Percentiles rank a stretch among this genome's conserved stretches.
phyloP scores from a whole-genome alignment of 2,329 filamentous ascomycete genomes.

The Ophiostoma pallidulum region DNA sequence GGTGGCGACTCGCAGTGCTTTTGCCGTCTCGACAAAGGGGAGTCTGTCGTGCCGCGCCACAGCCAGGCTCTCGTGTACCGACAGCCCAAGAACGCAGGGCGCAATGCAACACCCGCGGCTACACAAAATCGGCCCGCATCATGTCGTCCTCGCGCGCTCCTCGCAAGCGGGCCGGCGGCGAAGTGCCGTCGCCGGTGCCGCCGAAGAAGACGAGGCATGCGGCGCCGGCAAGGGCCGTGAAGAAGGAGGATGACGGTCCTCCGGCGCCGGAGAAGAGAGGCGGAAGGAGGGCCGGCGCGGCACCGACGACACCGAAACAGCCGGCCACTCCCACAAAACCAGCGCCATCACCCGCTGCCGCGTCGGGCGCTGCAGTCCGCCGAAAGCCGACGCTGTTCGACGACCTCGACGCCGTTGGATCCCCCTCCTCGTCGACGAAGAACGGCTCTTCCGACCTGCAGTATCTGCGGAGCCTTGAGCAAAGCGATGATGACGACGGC shows the following conservation, averaged over 20 bases:
- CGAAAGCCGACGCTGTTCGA: conserved; percentile 53
- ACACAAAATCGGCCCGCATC: background rate
- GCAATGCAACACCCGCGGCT: background rate
- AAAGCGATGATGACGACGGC: background rate
- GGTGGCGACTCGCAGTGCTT: background rate
- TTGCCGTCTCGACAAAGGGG: no score
- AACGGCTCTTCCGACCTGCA: conserved; percentile 32
- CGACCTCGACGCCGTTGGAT: conserved; percentile 44
- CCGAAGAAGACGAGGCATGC: conserved; percentile 23
- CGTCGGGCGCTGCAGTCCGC: conserved; percentile 20
- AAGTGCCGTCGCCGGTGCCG: conserved; percentile 28
- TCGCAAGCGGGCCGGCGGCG: conserved; percentile 52
- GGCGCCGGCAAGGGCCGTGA: no score
- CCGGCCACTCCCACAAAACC: background rate
- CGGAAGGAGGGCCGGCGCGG: no score
- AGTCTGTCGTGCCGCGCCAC: no score
- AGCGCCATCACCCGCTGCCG: background rate
- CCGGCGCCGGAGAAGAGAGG: no score
- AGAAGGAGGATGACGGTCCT: conserved; percentile 16
- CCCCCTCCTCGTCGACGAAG: conserved; percentile 32
- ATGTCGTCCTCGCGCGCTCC: conserved; percentile 50
- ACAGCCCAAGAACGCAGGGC: background rate
- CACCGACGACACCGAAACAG: background rate
- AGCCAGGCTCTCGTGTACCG: background rate
- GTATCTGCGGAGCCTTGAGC: conserved; percentile 19